These are phyloP conservation scores for Talaromyces sp. DNA, from an alignment of 2,329 filamentous ascomycete species.

Conservation along the genomic window DNA sequence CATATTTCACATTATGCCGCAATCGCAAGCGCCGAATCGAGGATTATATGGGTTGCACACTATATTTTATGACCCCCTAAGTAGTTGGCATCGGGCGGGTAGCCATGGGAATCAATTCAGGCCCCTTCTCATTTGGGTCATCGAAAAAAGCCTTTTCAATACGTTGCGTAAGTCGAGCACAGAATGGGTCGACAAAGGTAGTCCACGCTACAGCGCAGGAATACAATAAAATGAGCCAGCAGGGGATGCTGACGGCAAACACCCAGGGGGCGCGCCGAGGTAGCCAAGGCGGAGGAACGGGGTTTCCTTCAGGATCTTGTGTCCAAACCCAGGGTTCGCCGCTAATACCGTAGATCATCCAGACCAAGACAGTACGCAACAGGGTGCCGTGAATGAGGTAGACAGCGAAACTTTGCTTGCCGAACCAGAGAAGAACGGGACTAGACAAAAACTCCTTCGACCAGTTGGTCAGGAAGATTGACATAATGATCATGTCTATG, in stretches of 20 bases:
- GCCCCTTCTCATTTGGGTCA: constrained; percentile 35
- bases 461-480: constrained; percentile 50
- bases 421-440: constrained; percentile 52
- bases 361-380: constrained; percentile 50
- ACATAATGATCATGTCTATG: constrained; percentile 49
- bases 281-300: constrained; percentile 43
- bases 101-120: constrained; percentile 27
- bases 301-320: constrained; percentile 41
- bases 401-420: constrained; percentile 55
- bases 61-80: background rate
- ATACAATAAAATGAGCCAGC: constrained; percentile 50
- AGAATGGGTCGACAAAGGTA: constrained; percentile 51
- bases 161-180: constrained; percentile 48
- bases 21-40: background rate
- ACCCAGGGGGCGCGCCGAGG: constrained; percentile 39
- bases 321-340: constrained; percentile 44
- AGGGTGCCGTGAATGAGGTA: constrained; percentile 56
- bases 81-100: constrained; percentile 18
- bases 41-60: background rate
- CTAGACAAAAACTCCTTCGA: constrained; percentile 51
- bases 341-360: constrained; percentile 53
- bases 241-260: constrained; percentile 44
- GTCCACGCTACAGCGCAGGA: constrained; percentile 51
- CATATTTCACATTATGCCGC: constrained; percentile 3
- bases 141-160: constrained; percentile 51